phyloP scores from a whole-genome alignment of 306 rosid genomes.

The Malus asiatica region DNA sequence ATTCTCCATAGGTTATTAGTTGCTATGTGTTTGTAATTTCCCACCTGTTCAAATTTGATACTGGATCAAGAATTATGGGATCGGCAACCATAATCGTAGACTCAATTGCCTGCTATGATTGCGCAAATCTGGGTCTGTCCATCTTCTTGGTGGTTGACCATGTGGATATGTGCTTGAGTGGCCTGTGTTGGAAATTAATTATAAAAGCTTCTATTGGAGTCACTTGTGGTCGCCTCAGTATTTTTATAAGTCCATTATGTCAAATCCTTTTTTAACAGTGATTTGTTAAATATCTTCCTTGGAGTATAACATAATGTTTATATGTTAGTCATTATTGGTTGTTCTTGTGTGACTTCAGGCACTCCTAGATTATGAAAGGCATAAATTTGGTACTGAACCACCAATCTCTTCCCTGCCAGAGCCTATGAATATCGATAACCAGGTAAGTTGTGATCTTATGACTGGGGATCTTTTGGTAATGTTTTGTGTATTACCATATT shows the following conservation, averaged over 20 bases:
- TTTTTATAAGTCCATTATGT: background rate
- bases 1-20: background rate
- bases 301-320: background rate
- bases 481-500: background rate
- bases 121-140: background rate
- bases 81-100: background rate
- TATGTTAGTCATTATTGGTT: background rate
- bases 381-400: constrained; percentile 69
- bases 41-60: background rate
- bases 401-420: constrained; percentile 68
- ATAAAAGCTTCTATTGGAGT: background rate
- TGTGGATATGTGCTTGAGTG: background rate
- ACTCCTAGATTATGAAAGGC: constrained; percentile 93
- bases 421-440: constrained; percentile 64
- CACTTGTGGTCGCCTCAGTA: background rate
- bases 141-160: background rate
- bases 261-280: background rate
- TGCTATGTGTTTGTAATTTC: background rate
- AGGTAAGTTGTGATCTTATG: constrained; percentile 34
- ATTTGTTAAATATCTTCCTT: background rate
- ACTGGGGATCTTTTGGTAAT: background rate
- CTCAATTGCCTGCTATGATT: background rate
- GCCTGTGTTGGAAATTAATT: background rate
- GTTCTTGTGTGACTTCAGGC: constrained; percentile 49
- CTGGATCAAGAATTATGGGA: background rate